A percentile compares a stretch with the other conserved stretches of the same genome.
These are phyloP conservation scores for Debaryomyces subglobosus DNA, from an alignment of 1,139 yeast species.

Conservation along the genomic window DNA sequence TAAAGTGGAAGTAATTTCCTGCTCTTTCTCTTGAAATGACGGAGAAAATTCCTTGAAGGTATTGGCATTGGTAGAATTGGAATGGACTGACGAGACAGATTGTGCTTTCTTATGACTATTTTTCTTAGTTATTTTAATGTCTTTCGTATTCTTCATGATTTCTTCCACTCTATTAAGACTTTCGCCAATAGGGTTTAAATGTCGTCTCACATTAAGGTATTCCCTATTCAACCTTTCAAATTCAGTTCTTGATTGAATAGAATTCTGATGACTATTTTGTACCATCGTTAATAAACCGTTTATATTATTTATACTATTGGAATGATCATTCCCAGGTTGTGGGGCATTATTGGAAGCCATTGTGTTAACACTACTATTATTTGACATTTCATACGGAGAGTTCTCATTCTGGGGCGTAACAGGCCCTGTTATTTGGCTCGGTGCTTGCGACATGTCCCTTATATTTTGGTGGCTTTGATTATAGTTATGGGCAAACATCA, in stretches of 20 bases:
- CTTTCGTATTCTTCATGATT: constrained; percentile 19
- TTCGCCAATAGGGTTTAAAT: constrained; percentile 68
- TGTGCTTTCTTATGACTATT: constrained; percentile 10
- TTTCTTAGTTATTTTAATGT: constrained; percentile 26
- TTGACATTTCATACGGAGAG: neutral
- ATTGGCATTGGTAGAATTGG: constrained; percentile 24
- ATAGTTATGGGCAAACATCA: constrained; percentile 48
- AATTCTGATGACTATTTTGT: constrained; percentile 43
- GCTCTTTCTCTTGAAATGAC: constrained; percentile 34
- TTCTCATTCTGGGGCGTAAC: constrained; percentile 8
- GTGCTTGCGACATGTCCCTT: constrained; percentile 18
- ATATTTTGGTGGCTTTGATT: constrained; percentile 30
- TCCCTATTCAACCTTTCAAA: constrained; percentile 77
- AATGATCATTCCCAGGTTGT: constrained; percentile 8
- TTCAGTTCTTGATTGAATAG: constrained; percentile 70
- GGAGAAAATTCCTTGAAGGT: constrained; percentile 42
- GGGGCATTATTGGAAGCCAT: neutral
- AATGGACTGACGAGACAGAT: neutral
- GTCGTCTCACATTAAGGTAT: constrained; percentile 68
- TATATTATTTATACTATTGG: constrained; percentile 24
- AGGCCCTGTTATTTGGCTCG: constrained; percentile 9
- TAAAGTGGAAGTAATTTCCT: constrained; percentile 29
- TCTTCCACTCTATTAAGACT: constrained; percentile 53
- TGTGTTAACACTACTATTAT: neutral
- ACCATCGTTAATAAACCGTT: constrained; percentile 37